A percentile compares a stretch with the other conserved stretches of the same genome.
Evolutionary conservation across 805 yeast species (phyloP).

Genomic region (Nakazawaea ernobii): DNA sequence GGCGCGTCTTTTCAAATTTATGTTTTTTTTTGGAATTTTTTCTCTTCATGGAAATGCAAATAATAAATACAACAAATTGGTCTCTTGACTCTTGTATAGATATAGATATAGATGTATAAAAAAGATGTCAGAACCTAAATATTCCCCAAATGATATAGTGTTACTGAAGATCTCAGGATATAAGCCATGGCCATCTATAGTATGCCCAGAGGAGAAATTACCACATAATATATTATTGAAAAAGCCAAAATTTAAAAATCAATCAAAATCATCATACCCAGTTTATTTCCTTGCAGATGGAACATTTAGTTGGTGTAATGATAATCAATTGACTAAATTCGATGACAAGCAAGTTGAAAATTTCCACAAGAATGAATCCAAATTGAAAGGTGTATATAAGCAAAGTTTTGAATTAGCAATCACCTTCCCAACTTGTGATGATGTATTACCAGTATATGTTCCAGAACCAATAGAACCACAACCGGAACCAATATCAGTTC

Average conservation of each 20-base stretch:
- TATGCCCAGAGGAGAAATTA: conserved; percentile 11
- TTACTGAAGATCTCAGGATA: conserved; percentile 14
- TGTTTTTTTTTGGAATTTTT: no score
- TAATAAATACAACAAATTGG: no score
- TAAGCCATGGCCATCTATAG: conserved; percentile 16
- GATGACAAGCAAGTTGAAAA: background rate
- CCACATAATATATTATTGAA: conserved; percentile 10
- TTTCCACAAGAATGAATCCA: background rate
- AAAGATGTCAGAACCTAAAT: background rate
- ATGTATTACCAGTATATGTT: conserved; percentile 43
- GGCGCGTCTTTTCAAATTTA: no score
- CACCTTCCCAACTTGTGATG: conserved; percentile 16
- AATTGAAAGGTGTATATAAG: conserved; percentile 6
- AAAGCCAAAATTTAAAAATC: conserved; percentile 9
- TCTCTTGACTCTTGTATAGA: no score
- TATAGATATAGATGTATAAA: no score
- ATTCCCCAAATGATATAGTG: conserved; percentile 9
- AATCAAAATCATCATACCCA: background rate
- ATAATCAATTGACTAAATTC: conserved; percentile 6
- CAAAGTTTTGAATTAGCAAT: conserved; percentile 11
- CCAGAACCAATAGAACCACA: background rate
- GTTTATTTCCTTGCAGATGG: conserved; percentile 11
- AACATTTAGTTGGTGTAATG: conserved; percentile 11
- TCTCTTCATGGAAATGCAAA: no score
- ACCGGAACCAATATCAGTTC: no score